These are phyloP conservation scores for Annulohypoxylon stygium DNA, from an alignment of 495 filamentous ascomycete species.

Conservation along the genomic window DNA sequence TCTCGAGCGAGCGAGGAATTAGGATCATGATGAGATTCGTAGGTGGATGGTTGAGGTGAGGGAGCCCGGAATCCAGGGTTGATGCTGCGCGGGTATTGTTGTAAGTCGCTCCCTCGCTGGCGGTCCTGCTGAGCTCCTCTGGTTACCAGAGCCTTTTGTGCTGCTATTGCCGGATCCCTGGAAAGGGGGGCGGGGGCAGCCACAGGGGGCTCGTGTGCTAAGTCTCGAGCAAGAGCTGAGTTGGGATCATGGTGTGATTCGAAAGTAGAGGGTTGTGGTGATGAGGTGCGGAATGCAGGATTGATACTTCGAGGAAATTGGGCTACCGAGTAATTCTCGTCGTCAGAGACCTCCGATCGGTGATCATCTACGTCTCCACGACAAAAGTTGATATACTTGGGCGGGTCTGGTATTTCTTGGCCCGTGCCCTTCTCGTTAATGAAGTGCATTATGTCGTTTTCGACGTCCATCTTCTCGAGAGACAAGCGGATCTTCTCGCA, in stretches of 20 bases:
- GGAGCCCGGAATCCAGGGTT: constrained; percentile 85
- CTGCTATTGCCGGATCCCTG: constrained; percentile 67
- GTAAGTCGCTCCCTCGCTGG: constrained; percentile 19
- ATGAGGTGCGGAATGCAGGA: constrained; percentile 92
- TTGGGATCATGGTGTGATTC: constrained; percentile 91
- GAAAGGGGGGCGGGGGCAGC: constrained; percentile 63
- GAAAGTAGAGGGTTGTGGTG: constrained; percentile 81
- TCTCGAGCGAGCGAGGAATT: constrained; percentile 70
- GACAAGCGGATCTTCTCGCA: constrained; percentile 98
- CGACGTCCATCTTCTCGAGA: constrained; percentile 94
- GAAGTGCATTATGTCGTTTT: constrained; percentile 92
- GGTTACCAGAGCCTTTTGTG: constrained; percentile 59
- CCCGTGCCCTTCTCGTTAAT: constrained; percentile 92
- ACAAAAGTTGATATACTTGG: constrained; percentile 98
- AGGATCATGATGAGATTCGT: constrained; percentile 90
- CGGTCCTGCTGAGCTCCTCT: constrained; percentile 27
- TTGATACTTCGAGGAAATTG: constrained; percentile 97
- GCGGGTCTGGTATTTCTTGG: constrained; percentile 96
- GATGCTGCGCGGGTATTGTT: constrained; percentile 87
- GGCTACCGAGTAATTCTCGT: constrained; percentile 89
- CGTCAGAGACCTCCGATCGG: constrained; percentile 84
- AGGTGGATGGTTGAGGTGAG: constrained; percentile 79
- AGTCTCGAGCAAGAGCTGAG: constrained; percentile 72
- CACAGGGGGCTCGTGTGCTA: constrained; percentile 66
- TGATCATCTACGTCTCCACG: constrained; percentile 88